These are phyloP conservation scores for Hondaea fermentalgiana DNA, from an alignment of 108 stramenopile genomes.

Conservation along the genomic window DNA sequence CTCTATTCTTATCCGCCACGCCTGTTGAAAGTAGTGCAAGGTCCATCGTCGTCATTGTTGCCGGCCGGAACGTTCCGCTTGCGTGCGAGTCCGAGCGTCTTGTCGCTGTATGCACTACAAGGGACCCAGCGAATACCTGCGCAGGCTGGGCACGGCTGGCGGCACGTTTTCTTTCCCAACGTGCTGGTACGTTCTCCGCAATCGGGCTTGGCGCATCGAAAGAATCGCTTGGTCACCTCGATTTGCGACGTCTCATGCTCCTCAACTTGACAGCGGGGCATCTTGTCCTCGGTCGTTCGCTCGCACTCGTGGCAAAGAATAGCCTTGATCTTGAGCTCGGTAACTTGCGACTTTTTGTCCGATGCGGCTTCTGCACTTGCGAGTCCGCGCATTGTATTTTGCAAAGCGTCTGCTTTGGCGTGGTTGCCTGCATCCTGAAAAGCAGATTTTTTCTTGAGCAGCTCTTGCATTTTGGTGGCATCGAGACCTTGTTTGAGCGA, in stretches of 20 bases:
- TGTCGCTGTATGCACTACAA: conserved; percentile 9
- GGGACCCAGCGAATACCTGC: background rate
- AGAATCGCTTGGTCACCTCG: background rate
- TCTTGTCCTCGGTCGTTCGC: background rate
- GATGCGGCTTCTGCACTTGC: background rate
- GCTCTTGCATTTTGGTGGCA: background rate
- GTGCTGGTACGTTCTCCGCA: background rate
- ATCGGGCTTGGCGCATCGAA: background rate
- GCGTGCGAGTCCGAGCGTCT: background rate
- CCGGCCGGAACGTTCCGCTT: background rate
- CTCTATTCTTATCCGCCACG: background rate
- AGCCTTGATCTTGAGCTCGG: background rate
- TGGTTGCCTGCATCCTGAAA: background rate
- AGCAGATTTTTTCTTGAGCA: background rate
- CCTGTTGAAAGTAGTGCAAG: background rate
- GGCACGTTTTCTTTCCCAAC: background rate
- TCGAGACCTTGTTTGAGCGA: background rate
- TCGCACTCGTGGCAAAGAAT: background rate
- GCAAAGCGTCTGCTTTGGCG: background rate
- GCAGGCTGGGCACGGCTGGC: background rate
- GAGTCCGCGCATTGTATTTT: background rate
- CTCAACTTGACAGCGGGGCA: background rate
- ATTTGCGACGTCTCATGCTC: background rate
- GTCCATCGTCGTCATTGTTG: background rate
- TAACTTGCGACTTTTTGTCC: background rate